Conservation (phyloP, 2,329 filamentous ascomycete species). For the Xylaria arbuscula region DNA sequence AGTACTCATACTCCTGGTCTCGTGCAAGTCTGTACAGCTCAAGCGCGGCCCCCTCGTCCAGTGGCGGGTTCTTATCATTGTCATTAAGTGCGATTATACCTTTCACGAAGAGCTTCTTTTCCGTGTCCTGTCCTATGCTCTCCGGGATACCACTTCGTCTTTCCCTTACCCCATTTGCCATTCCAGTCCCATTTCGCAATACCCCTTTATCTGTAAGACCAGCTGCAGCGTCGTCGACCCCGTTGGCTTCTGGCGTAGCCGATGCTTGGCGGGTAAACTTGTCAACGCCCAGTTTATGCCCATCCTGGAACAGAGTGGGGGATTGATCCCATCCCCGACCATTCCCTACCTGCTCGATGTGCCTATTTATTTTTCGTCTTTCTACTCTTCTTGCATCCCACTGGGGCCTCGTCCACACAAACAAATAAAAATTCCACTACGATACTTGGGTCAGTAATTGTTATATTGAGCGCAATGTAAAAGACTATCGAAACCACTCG, state of each 20-base stretch:
- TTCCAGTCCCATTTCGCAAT: slow-evolving; percentile 17
- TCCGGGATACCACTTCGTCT: slow-evolving; percentile 11
- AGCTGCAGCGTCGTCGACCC: slow-evolving; percentile 1
- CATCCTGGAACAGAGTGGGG: neutral
- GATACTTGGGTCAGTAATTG: too few species aligned
- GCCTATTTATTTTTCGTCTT: slow-evolving; percentile 45
- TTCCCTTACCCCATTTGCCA: slow-evolving; percentile 24
- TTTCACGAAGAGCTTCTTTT: neutral
- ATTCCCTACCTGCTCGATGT: neutral
- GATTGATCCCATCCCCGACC: neutral
- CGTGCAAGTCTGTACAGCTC: slow-evolving; percentile 35
- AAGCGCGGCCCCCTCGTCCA: slow-evolving; percentile 11
- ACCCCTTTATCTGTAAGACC: neutral
- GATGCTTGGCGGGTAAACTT: slow-evolving; percentile 4
- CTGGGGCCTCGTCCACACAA: slow-evolving; percentile 67
- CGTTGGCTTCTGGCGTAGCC: neutral
- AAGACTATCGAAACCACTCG: too few species aligned
- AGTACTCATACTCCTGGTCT: slow-evolving; percentile 59
- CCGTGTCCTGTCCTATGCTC: slow-evolving; percentile 2
- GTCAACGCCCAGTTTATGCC: slow-evolving; percentile 1
- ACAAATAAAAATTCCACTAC: slow-evolving; percentile 56
- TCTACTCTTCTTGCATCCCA: slow-evolving; percentile 65
- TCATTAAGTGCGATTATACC: slow-evolving; percentile 22
- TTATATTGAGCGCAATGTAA: too few species aligned
- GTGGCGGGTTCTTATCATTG: slow-evolving; percentile 18